Base-by-base conservation (phyloP, 129 eudicot genomes). In the Pulicaria dysenterica region DNA sequence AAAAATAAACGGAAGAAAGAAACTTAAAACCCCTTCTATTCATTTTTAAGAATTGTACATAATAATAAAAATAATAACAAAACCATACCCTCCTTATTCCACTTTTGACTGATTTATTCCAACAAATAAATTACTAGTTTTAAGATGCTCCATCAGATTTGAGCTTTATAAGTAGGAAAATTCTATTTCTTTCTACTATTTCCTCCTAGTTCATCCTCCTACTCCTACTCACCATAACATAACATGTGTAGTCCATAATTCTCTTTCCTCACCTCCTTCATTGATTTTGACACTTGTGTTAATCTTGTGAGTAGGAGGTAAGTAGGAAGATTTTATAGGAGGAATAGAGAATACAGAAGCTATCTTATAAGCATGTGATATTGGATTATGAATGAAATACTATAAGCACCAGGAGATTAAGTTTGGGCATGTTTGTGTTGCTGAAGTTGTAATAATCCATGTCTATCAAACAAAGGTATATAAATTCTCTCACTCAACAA, bases 51-150 rank as follows among this genome's bases (percentile, higher is more conserved):
- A 58, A 45, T 6, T 37, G 5, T 5, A 45, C 11, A 58, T 48
- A 14, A 16, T 46, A 72, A 72, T 44, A 59, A 58, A 38, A 14
- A 16, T 46, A 72, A 72, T 44, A 59, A 72, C 77, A 72, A 55
- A 55, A 72, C 39, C 39, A 58, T 2, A 38, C 68, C 53, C 37
- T 58, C 58, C 76, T 56, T 19, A 34, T 57, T 58, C 54, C 49
- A 44, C 31, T 39, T 54, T 19, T 56, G n/a, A n/a, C 62, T 24
- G 40, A 24, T 31, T 56, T 19, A 10, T 15, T 59, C 70, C 62
- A 19, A 55, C 6, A 50, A 37, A 58, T 36, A 50, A 45, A 3
- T 31, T 39, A 72, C 55, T 46, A 58, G 39, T 39, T 58, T 72
- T 19, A 45, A 58, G 19, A 72, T 59, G 58, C 31, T 58, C 4